phyloP scores from a whole-genome alignment of 169 alveolate genomes.

The Babesia divergens region DNA sequence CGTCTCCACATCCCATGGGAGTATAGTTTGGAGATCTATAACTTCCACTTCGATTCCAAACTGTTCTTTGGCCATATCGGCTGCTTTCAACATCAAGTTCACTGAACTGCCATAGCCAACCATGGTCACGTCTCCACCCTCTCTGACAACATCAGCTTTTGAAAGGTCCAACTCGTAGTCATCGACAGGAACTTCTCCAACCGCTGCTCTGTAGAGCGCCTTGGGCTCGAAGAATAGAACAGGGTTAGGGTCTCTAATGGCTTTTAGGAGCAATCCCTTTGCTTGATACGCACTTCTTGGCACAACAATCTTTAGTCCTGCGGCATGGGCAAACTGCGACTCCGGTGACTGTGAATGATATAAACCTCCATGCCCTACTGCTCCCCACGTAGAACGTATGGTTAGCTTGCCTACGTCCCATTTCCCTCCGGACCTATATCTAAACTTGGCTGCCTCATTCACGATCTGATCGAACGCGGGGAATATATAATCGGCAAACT shows the following conservation, averaged over 20 bases:
- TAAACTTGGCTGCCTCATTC: conserved; percentile 94
- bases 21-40: conserved; percentile 92
- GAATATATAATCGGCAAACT: conserved; percentile 95
- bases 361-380: conserved; percentile 97
- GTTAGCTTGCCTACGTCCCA: conserved; percentile 91
- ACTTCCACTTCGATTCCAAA: conserved; percentile 87
- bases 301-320: conserved; percentile 90
- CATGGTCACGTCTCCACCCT: conserved; percentile 88
- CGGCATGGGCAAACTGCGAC: conserved; percentile 94
- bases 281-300: conserved; percentile 96
- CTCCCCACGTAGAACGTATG: conserved; percentile 93
- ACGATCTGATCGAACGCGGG: conserved; percentile 97
- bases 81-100: conserved; percentile 84
- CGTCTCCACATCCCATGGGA: conserved; percentile 94
- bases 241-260: conserved; percentile 88
- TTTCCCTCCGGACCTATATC: conserved; percentile 91
- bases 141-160: conserved; percentile 90
- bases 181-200: conserved; percentile 89
- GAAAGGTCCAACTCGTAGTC: conserved; percentile 89
- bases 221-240: conserved; percentile 97
- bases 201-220: conserved; percentile 92
- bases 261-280: conserved; percentile 86
- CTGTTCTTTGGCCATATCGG: conserved; percentile 83
- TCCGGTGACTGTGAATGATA: conserved; percentile 96
- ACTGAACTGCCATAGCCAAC: conserved; percentile 87